Evolutionary conservation across 495 filamentous ascomycete species (phyloP), one percentile per base, ranked within the genome.

Genomic region (Saxispiralis lemnorum): DNA sequence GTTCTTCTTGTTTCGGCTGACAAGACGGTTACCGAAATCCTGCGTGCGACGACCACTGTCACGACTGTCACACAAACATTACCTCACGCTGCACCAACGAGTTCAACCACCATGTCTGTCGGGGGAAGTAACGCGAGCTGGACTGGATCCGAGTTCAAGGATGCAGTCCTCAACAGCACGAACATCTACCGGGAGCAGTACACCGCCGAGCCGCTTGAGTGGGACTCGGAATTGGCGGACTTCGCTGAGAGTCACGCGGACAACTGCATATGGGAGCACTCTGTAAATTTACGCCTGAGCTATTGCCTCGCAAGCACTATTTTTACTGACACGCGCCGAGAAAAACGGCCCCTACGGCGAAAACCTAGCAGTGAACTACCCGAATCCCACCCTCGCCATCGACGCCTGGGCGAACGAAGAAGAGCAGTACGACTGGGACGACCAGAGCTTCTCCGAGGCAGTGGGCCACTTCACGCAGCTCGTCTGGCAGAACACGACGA

Each of bases 381-480:
- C 63, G 0, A 75, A 76, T 56, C 68, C 68, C 1, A 66, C 69
- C 0, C 56, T 69, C 6, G 67, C 75, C 13, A 67, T 88, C 18
- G 69, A 70, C 31, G 70, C 64, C 16, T 89, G 82, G 82, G 81
- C 70, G 11, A 51, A 73, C 47, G 83, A 89, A 59, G 47, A 69
- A 11, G 40, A 48, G 0, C 21, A 60, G 6, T 88, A 85, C 51
- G 56, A 83, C 47, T 84, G 70, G 59, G 11, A 51, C 0, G 52
- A 62, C 2, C 65, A 70, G 0, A 67, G 64, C 0, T 86, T 81
- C 56, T 61, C 47, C 7, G 68, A 80, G 46, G 51, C 60, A 14
- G 85, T 82, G n/a, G 83, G 82, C 0, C 83, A 92, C 60, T 92
- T 84, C 58, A 84, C 83, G 19, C 82, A 87, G 64, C 56, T 92